These are phyloP conservation scores for Nothophoma quercina DNA, from an alignment of 2,329 filamentous ascomycete genomes.

Conservation along the genomic window DNA sequence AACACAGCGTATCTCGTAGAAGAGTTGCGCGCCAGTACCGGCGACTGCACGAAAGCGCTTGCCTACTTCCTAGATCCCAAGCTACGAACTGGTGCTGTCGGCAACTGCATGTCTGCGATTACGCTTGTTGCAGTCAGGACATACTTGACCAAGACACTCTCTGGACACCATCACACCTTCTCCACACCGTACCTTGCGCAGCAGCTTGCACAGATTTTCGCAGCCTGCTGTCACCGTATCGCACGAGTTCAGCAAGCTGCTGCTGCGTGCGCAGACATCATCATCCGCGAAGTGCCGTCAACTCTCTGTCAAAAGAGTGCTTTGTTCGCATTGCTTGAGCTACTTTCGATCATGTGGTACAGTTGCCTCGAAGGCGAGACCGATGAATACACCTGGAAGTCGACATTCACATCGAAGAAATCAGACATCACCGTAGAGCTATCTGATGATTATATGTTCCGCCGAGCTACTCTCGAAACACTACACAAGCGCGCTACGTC, in stretches of 20 bases:
- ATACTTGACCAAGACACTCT: constrained; percentile 79
- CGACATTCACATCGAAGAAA: constrained; percentile 77
- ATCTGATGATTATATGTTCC: constrained; percentile 89
- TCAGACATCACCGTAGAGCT: constrained; percentile 85
- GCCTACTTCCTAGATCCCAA: constrained; percentile 96
- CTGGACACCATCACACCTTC: constrained; percentile 76
- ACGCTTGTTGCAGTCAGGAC: constrained; percentile 75
- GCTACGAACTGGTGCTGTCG: constrained; percentile 68
- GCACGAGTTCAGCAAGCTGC: constrained; percentile 90
- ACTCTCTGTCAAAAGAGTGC: constrained; percentile 89
- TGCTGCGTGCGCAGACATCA: constrained; percentile 80
- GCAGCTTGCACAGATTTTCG: constrained; percentile 85
- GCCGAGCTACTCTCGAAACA: constrained; percentile 78
- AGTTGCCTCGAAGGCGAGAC: constrained; percentile 94
- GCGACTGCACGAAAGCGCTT: constrained; percentile 88
- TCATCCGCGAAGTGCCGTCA: constrained; percentile 85
- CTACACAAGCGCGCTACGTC: constrained; percentile 77
- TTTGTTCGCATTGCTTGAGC: constrained; percentile 88
- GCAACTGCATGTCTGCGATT: constrained; percentile 69
- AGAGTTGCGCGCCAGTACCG: constrained; percentile 81
- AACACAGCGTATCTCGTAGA: constrained; percentile 91
- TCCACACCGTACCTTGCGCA: constrained; percentile 90
- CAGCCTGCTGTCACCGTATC: constrained; percentile 91
- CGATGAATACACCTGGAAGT: constrained; percentile 88
- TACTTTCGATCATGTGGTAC: constrained; percentile 92